phyloP scores from a whole-genome alignment of 2,329 filamentous ascomycete species.

The Fusarium sp. region DNA sequence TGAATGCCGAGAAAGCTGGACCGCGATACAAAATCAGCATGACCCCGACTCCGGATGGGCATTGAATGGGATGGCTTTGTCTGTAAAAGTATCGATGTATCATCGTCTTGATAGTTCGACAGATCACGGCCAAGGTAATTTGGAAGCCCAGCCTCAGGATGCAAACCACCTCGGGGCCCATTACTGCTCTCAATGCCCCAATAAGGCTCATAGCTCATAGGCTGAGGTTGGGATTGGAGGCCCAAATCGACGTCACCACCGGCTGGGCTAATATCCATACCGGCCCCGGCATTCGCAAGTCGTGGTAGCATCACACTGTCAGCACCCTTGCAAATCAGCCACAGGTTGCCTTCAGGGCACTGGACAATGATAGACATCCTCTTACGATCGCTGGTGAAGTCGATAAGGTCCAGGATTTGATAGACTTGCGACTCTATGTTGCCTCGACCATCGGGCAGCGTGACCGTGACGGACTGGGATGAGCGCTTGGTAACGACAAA shows the following conservation, averaged over 20 bases:
- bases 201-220: too few relatives aligned
- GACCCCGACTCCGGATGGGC: not conserved
- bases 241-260: too few relatives aligned
- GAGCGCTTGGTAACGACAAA: not conserved
- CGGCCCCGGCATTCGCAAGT: slow-evolving; percentile 56
- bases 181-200: too few relatives aligned
- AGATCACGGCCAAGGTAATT: too few relatives aligned
- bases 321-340: slow-evolving; percentile 89
- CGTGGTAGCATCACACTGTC: slow-evolving; percentile 86
- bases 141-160: too few relatives aligned
- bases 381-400: slow-evolving; percentile 90
- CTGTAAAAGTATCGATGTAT: too few relatives aligned
- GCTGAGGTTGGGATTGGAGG: too few relatives aligned
- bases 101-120: too few relatives aligned
- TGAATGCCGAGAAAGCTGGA: not conserved
- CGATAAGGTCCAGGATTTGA: slow-evolving; percentile 86
- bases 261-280: too few relatives aligned
- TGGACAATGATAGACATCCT: slow-evolving; percentile 89
- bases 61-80: too few relatives aligned
- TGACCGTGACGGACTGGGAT: not conserved
- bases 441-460: not conserved
- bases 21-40: not conserved
- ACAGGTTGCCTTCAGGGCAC: slow-evolving; percentile 84
- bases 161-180: too few relatives aligned
- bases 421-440: slow-evolving; percentile 60